Percentiles rank a stretch among this genome's conserved stretches.
These are phyloP conservation scores for Leptoxyphium fumago DNA, from an alignment of 2,329 filamentous ascomycete genomes.

Conservation along the genomic window DNA sequence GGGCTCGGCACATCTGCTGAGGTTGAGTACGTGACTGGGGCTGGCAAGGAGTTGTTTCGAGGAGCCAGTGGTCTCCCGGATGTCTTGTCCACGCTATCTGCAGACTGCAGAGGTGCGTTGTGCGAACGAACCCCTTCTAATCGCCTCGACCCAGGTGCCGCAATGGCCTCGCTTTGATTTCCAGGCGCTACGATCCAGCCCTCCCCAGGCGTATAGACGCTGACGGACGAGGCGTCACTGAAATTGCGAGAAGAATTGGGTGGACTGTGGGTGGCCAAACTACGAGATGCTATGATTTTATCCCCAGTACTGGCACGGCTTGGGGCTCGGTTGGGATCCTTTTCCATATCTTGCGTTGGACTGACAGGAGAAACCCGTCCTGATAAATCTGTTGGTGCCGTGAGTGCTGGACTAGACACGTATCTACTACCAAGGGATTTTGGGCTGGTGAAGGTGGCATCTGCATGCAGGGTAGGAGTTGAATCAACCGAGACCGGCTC, in stretches of 20 bases:
- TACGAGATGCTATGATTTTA: conserved; percentile 11
- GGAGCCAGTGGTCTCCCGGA: not conserved
- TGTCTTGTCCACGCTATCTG: conserved; percentile 5
- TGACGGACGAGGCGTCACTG: conserved; percentile 11
- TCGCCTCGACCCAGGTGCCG: conserved; percentile 10
- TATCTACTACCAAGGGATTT: not conserved
- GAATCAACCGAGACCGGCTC: conserved; percentile 7
- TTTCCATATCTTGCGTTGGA: conserved; percentile 1
- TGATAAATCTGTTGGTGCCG: conserved; percentile 2
- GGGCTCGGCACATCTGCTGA: conserved; percentile 2
- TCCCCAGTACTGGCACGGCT: conserved; percentile 19
- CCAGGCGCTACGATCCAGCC: conserved; percentile 7
- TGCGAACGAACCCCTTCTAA: conserved; percentile 13
- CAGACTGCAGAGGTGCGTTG: conserved; percentile 19
- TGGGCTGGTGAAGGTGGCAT: conserved; percentile 3
- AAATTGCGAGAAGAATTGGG: conserved; percentile 12
- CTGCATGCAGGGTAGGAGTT: conserved; percentile 8
- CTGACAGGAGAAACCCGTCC: conserved; percentile 2
- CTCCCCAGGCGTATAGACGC: conserved; percentile 11
- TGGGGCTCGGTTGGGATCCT: conserved; percentile 2
- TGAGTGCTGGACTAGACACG: not conserved
- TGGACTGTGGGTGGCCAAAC: too few relatives aligned
- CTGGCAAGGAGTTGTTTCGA: conserved; percentile 1
- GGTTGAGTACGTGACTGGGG: not conserved
- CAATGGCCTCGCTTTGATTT: not conserved